Evolutionary conservation across 73 alveolate genomes (phyloP).

Genomic region (Paraurostyla sp.): DNA sequence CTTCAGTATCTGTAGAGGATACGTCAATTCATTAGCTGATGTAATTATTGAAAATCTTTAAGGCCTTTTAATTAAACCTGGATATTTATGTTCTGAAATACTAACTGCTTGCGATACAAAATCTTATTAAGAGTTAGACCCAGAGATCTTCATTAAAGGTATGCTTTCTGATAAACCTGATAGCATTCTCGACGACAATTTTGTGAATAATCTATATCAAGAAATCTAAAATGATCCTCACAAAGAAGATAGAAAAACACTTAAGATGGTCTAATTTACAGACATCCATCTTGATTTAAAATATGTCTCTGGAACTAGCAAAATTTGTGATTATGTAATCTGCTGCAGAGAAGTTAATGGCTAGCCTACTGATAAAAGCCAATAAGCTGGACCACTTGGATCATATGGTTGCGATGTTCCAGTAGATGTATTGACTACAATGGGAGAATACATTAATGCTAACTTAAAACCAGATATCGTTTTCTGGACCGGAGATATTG

Average conservation of each 20-base stretch:
- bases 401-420: constrained; percentile 84
- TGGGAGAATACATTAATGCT: constrained; percentile 52
- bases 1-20: constrained; percentile 14
- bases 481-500: constrained; percentile 91
- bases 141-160: neutral
- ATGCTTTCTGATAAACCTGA: constrained; percentile 75
- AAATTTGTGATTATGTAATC: constrained; percentile 81
- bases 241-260: constrained; percentile 41
- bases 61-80: neutral
- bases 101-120: neutral
- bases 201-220: constrained; percentile 60
- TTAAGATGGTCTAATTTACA: constrained; percentile 85
- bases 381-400: constrained; percentile 84
- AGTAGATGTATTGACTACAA: neutral
- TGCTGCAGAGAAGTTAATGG: constrained; percentile 90
- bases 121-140: neutral
- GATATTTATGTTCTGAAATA: constrained; percentile 37
- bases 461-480: constrained; percentile 75
- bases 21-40: neutral
- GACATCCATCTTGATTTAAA: constrained; percentile 91
- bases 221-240: constrained; percentile 9
- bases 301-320: constrained; percentile 83
- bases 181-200: constrained; percentile 41
- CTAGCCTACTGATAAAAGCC: constrained; percentile 68
- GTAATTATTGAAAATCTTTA: neutral